phyloP scores from a whole-genome alignment of 192 early-diverging fungal species.

The Coemansia sp. region DNA sequence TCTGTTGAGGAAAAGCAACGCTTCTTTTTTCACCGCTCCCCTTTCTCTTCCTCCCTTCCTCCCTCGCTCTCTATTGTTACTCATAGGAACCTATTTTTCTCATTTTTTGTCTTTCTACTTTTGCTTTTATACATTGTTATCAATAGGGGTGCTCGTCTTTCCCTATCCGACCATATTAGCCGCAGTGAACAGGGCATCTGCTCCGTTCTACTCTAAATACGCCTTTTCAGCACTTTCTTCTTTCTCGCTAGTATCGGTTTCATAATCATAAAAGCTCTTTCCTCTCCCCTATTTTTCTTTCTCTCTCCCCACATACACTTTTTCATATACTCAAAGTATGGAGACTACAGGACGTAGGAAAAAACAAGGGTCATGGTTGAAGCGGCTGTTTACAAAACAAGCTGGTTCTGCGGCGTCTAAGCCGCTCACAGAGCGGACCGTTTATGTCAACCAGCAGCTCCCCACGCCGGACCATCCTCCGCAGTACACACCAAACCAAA shows the following conservation, averaged over 20 bases:
- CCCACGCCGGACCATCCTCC: constrained; percentile 48
- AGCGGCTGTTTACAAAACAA: constrained; percentile 31
- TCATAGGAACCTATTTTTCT: background rate
- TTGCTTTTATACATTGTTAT: constrained; percentile 1
- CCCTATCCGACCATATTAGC: too few relatives aligned
- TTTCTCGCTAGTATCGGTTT: too few relatives aligned
- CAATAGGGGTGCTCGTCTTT: too few relatives aligned
- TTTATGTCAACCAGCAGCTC: constrained; percentile 64
- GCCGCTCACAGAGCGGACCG: too few relatives aligned
- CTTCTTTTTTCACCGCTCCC: background rate
- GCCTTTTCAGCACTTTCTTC: too few relatives aligned
- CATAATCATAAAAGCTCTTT: too few relatives aligned
- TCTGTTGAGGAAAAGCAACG: too few relatives aligned
- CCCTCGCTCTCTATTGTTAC: constrained; percentile 1
- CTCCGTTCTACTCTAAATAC: too few relatives aligned
- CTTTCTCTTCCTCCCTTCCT: background rate
- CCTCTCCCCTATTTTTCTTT: background rate
- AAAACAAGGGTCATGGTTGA: constrained; percentile 9
- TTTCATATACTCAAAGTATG: too few relatives aligned
- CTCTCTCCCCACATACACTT: background rate
- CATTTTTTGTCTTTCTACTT: background rate
- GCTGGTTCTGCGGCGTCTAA: too few relatives aligned
- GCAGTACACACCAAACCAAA: constrained; percentile 64
- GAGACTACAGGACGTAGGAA: background rate
- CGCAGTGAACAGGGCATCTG: too few relatives aligned